Base-by-base conservation (phyloP, 768 basidiomycete genomes). In the Naganishia kalamii region DNA sequence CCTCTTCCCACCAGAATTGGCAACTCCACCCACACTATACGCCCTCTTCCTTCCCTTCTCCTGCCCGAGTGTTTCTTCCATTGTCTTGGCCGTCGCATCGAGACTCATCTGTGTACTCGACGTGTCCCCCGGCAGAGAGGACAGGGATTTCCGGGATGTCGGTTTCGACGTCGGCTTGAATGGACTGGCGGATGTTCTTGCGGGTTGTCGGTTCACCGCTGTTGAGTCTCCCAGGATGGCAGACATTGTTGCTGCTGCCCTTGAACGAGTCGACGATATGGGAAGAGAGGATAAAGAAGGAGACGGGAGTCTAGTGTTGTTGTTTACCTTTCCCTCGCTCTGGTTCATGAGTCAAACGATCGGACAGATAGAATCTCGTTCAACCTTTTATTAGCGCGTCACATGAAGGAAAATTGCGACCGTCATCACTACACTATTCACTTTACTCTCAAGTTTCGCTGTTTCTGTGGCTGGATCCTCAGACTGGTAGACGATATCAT, bases 131-230 rank as follows among this genome's bases (percentile, higher is more conserved):
- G 41, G 27, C 32, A 65, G n/a, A 7, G 64, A 29, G 15, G 64
- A 65, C 21, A 65, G 64, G 11, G 64, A 65, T 47, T 65, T 59
- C 15, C 64, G 48, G 29, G 47, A 17, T 60, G 37, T 59, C 27
- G 63, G 63, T 43, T 52, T 33, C 29, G 50, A 54, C 25, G 32
- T 48, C 40, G 63, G 60, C 17, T 57, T 57, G 54, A 57, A 57
- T 13, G 54, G 54, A 17, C 54, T 57, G 21, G 54, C 37, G 23
- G 37, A 23, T 32, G 33, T 52, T 21, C 35, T 52, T 32, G 29
- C 51, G 17, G 37, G 17, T 32, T 52, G 51, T 13, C 54, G 54
- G 17, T 57, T 57, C 35, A 35, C 8, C 23, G 37, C 54, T 25
- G 33, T 57, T 13, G 54, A 57, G 10, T 57, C 37, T 21, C 54